Conservation (phyloP, 306 rosid genomes). For the Ochetophila trinervis region DNA sequence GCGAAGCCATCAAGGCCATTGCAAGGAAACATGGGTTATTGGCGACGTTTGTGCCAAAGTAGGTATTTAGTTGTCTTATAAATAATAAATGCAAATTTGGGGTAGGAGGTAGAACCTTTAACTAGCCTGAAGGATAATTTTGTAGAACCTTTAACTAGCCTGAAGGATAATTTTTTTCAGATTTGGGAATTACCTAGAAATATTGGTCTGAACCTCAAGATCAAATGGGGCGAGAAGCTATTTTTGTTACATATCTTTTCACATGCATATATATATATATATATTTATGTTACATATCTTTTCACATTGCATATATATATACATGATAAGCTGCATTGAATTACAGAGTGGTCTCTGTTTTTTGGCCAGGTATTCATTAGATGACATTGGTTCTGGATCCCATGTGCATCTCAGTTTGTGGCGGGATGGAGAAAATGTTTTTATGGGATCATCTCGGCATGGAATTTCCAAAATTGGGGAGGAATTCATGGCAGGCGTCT, state of each 20-base stretch:
- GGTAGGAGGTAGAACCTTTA: background rate
- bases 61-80: constrained; percentile 29
- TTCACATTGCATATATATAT: too few relatives aligned
- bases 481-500: constrained; percentile 92
- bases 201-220: background rate
- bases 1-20: constrained; percentile 66
- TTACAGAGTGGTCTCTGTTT: constrained; percentile 27
- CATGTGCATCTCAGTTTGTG: constrained; percentile 89
- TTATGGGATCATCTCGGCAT: constrained; percentile 59
- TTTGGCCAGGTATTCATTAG: constrained; percentile 53
- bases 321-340: background rate
- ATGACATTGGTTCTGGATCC: constrained; percentile 89
- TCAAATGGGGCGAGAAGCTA: background rate
- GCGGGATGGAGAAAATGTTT: constrained; percentile 71
- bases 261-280: too few relatives aligned
- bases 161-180: background rate
- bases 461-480: constrained; percentile 77
- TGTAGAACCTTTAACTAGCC: background rate
- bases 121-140: background rate
- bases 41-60: constrained; percentile 93
- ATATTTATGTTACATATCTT: too few relatives aligned
- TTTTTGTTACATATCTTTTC: too few relatives aligned
- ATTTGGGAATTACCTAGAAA: background rate
- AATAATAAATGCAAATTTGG: constrained; percentile 8
- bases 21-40: constrained; percentile 80